These are phyloP conservation scores for Aspergillus felis DNA, from an alignment of 2,329 filamentous ascomycete species.

Conservation along the genomic window DNA sequence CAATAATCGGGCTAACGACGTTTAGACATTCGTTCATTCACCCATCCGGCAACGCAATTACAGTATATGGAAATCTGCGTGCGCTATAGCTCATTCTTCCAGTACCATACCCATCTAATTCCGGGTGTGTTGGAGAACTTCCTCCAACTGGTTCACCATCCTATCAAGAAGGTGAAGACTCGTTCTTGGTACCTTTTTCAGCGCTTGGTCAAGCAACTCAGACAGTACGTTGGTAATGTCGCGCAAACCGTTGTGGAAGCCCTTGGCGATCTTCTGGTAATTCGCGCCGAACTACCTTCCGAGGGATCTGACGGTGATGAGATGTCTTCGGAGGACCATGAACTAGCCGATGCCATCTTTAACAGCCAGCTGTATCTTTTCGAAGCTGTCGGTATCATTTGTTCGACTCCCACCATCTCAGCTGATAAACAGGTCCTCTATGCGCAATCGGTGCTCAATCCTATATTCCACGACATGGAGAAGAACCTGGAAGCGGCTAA, in stretches of 20 bases:
- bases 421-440: slow-evolving; percentile 83
- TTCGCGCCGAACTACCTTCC: slow-evolving; percentile 82
- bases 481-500: slow-evolving; percentile 72
- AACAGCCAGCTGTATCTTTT: slow-evolving; percentile 89
- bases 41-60: slow-evolving; percentile 85
- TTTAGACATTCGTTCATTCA: slow-evolving; percentile 74
- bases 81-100: slow-evolving; percentile 88
- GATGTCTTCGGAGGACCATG: slow-evolving; percentile 90
- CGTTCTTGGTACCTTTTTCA: slow-evolving; percentile 97
- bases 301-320: slow-evolving; percentile 77
- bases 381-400: slow-evolving; percentile 89
- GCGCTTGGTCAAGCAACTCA: slow-evolving; percentile 83
- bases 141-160: slow-evolving; percentile 82
- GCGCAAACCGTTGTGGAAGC: slow-evolving; percentile 89
- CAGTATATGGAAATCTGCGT: slow-evolving; percentile 99
- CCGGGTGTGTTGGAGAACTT: slow-evolving; percentile 87
- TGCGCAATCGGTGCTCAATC: slow-evolving; percentile 80
- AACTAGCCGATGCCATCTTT: slow-evolving; percentile 87
- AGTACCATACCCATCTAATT: slow-evolving; percentile 75
- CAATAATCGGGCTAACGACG: slow-evolving; percentile 10
- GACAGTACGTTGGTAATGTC: slow-evolving; percentile 78
- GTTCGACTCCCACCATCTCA: slow-evolving; percentile 73
- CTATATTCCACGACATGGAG: slow-evolving; percentile 86
- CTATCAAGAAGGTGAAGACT: slow-evolving; percentile 79
- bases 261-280: slow-evolving; percentile 79